phyloP scores from a whole-genome alignment of 352 stramenopile species.

The Albugo candida region DNA sequence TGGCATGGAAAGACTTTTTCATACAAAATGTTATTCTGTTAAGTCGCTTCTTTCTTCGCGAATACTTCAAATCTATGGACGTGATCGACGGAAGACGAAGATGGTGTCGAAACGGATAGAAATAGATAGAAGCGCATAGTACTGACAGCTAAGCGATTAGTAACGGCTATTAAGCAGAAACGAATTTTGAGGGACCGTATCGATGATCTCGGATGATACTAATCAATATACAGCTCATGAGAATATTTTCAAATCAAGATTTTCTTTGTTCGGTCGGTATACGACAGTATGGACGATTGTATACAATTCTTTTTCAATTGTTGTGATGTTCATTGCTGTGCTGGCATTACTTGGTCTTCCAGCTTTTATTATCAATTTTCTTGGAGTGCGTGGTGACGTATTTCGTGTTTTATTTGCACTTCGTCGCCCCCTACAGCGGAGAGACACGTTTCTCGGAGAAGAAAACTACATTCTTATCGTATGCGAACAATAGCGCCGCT shows the following conservation, averaged over 20 bases:
- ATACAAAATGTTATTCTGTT: not conserved
- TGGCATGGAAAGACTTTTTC: slow-evolving; percentile 3
- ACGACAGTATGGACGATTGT: slow-evolving; percentile 13
- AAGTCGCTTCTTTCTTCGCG: too few species aligned
- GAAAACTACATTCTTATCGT: too few species aligned
- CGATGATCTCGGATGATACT: slow-evolving; percentile 6
- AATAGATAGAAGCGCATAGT: slow-evolving; percentile 3
- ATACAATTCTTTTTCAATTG: slow-evolving; percentile 11
- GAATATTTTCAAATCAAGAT: slow-evolving; percentile 8
- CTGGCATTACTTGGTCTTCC: slow-evolving; percentile 12
- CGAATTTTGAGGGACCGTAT: slow-evolving; percentile 5
- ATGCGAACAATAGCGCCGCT: too few species aligned
- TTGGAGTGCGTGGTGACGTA: slow-evolving; percentile 8
- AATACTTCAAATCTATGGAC: not conserved
- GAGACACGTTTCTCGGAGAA: slow-evolving; percentile 1
- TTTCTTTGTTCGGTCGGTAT: slow-evolving; percentile 11
- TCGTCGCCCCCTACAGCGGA: slow-evolving; percentile 5
- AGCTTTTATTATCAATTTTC: slow-evolving; percentile 9
- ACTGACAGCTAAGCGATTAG: too few species aligned
- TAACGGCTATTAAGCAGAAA: too few species aligned
- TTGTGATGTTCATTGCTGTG: slow-evolving; percentile 15
- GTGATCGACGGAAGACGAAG: not conserved
- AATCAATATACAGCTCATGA: slow-evolving; percentile 16
- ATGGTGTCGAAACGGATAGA: slow-evolving; percentile 1
- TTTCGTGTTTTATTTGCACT: slow-evolving; percentile 9